phyloP scores from a whole-genome alignment of 2,329 filamentous ascomycete genomes.

The Colletotrichum cereale region DNA sequence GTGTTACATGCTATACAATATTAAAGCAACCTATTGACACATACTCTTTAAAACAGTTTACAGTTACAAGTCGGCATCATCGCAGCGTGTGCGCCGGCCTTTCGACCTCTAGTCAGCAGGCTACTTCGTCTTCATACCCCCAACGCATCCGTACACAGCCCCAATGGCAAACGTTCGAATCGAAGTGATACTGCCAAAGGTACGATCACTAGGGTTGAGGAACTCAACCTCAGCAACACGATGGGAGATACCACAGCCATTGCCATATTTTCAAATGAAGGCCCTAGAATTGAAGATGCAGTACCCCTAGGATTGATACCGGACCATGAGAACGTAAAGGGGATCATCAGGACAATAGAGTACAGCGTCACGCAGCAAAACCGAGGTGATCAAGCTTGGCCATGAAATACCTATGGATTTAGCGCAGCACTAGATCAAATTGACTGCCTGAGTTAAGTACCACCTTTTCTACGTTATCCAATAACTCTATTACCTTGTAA shows the following conservation, averaged over 20 bases:
- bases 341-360: conserved; percentile 1
- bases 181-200: neutral
- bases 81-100: conserved; percentile 53
- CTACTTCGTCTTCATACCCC: conserved; percentile 44
- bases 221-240: neutral
- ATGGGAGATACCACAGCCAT: conserved; percentile 8
- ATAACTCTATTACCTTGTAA: too few species aligned
- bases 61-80: conserved; percentile 56
- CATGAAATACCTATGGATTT: neutral
- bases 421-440: too few species aligned
- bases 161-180: neutral
- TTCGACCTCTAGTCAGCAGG: conserved; percentile 51
- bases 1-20: too few species aligned
- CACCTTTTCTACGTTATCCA: too few species aligned
- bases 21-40: conserved; percentile 40
- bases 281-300: neutral
- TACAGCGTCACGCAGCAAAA: neutral
- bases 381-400: neutral
- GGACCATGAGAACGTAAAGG: neutral
- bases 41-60: conserved; percentile 46
- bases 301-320: too few species aligned
- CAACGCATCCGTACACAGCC: neutral
- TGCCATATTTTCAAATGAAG: neutral
- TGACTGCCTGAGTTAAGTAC: too few species aligned
- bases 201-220: neutral